Percentiles rank a stretch among this genome's conserved stretches.
Evolutionary conservation across 331 rosid genomes (phyloP).

Genomic region (Pyracantha coccinea): DNA sequence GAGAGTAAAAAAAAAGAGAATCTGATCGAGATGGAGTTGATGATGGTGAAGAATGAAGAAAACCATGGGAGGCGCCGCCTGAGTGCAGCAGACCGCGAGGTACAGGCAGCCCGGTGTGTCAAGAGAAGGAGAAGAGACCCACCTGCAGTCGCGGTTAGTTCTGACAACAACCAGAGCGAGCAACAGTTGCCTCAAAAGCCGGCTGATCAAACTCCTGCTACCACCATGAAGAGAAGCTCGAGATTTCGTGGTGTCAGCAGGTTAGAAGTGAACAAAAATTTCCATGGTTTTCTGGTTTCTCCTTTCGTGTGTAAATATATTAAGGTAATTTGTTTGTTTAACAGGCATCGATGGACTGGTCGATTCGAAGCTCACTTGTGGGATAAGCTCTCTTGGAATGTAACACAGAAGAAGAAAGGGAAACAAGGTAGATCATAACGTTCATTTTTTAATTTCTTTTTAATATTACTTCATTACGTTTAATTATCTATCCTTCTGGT

Average conservation of each 20-base stretch:
- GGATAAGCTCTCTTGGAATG: constrained; percentile 88
- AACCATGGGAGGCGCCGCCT: constrained; percentile 16
- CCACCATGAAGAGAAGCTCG: constrained; percentile 57
- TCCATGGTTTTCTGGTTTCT: background rate
- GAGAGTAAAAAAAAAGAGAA: background rate
- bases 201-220: constrained; percentile 31
- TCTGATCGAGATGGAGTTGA: constrained; percentile 19
- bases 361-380: constrained; percentile 77
- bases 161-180: constrained; percentile 14
- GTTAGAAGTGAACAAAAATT: background rate
- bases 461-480: background rate
- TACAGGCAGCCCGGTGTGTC: constrained; percentile 19
- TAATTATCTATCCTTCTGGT: background rate
- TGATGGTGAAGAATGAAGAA: constrained; percentile 40
- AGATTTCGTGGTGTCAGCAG: constrained; percentile 72
- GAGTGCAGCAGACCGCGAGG: constrained; percentile 22
- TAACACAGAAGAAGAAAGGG: constrained; percentile 81
- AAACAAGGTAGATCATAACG: constrained; percentile 45
- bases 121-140: constrained; percentile 49
- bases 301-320: background rate
- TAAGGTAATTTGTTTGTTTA: background rate
- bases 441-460: too few species aligned
- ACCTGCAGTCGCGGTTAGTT: constrained; percentile 3
- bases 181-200: constrained; percentile 13
- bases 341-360: constrained; percentile 85